Conservation (phyloP, 2,329 filamentous ascomycete genomes). For the Allantophomopsis cytisporea region DNA sequence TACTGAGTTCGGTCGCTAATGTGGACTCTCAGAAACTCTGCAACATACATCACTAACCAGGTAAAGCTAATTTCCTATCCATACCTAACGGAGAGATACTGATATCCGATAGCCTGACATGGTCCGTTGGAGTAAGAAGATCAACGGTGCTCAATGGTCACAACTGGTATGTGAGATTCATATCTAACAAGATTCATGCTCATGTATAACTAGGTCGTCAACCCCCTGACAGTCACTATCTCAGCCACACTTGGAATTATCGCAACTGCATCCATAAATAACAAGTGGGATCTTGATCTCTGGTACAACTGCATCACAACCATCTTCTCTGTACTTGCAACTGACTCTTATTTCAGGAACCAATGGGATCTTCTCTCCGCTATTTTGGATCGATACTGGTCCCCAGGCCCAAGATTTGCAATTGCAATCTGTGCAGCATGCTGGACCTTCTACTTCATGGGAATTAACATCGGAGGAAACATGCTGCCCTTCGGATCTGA, state of each 20-base stretch:
- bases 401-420: constrained; percentile 1
- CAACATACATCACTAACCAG: constrained; percentile 21
- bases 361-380: constrained; percentile 4
- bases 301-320: background rate
- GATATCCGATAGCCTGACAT: no score
- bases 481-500: constrained; percentile 6
- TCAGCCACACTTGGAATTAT: constrained; percentile 26
- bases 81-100: no score
- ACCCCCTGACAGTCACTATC: constrained; percentile 25
- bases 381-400: constrained; percentile 4
- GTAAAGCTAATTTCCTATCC: constrained; percentile 14
- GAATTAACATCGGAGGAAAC: constrained; percentile 5
- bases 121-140: constrained; percentile 8
- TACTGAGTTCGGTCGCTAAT: no score
- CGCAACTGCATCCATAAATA: constrained; percentile 25
- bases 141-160: constrained; percentile 20
- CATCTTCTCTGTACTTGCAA: no score
- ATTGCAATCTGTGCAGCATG: constrained; percentile 3
- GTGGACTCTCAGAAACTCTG: constrained; percentile 6
- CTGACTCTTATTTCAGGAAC: constrained; percentile 1
- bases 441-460: constrained; percentile 3
- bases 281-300: constrained; percentile 19
- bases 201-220: constrained; percentile 6
- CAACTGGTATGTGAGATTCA: constrained; percentile 16
- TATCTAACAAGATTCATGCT: no score